Evolutionary conservation across 345 rosid species (phyloP), one percentile per base, ranked within the genome.

Genomic region (Trapa incisa): DNA sequence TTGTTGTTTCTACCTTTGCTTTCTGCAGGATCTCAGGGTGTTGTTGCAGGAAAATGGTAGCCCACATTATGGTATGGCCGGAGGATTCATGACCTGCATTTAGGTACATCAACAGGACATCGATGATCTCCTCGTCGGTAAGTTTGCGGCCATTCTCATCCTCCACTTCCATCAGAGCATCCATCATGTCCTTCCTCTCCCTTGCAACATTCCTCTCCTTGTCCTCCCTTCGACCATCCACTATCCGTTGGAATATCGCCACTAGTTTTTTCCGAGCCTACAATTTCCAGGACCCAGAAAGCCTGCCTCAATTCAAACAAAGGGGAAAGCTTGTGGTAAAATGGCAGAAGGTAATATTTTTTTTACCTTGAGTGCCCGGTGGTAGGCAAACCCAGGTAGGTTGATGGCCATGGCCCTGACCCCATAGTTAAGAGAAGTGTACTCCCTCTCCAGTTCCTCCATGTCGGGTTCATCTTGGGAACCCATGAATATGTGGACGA

Each of bases 71-170:
- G 72, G 84, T 81, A 68, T 92, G 96, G 29, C 85, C 96, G 1
- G 96, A 89, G 61, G 98, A 92, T 79, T 92, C 96, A 65, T 92
- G 96, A 65, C 96, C 96, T 0, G 96, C 98, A 78, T 89, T 87
- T 67, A 92, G 79, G 76, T 92, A 92, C 96, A 88, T 89, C 43
- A 92, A 22, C 62, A 87, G 68, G 41, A 92, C 58, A 62, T 92
- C 96, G n/a, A 92, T 84, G 72, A 92, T 88, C 43, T 92, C 96
- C 66, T 87, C 85, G 0, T 92, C 85, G 0, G 69, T 74, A 68
- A 92, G 74, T 74, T 67, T 79, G 72, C 85, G 77, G 29, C 96
- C 93, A 4, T 84, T 83, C 64, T 86, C 96, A 71, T 89, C 98
- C 69, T 83, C 70, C 42, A 78, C 86, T 66, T 77, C 84, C 61